Conservation (phyloP, 2,329 filamentous ascomycete genomes). For the Stagonosporopsis tanaceti region DNA sequence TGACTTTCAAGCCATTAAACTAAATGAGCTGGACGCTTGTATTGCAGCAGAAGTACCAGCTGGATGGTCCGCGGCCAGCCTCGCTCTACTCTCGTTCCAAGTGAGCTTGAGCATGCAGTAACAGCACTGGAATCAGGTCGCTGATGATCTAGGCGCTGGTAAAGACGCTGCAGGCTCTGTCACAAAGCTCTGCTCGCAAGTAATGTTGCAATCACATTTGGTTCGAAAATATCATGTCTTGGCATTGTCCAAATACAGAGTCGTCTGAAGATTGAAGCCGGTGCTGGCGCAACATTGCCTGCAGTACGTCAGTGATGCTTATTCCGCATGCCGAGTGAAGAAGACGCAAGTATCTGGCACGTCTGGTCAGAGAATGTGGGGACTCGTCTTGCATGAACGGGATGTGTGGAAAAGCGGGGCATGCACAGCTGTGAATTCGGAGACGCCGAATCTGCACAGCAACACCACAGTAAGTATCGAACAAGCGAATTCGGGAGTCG, state of each 20-base stretch:
- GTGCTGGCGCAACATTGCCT: neutral
- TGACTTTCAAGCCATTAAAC: neutral
- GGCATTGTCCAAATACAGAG: constrained; percentile 8
- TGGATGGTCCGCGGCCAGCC: neutral
- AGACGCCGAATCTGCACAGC: neutral
- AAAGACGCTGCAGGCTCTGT: neutral
- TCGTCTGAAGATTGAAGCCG: neutral
- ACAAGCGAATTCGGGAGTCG: neutral
- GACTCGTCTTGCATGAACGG: neutral
- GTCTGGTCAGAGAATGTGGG: neutral
- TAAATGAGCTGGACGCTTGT: neutral
- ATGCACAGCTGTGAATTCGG: neutral
- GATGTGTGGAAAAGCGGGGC: neutral
- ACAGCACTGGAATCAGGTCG: neutral
- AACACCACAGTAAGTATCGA: neutral
- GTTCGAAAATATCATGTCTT: neutral
- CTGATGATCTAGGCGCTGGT: neutral
- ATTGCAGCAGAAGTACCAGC: neutral
- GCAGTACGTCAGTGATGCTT: neutral
- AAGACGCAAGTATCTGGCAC: neutral
- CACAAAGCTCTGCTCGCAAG: neutral
- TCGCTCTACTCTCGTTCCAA: neutral
- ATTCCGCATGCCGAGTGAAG: neutral
- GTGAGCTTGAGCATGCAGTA: neutral
- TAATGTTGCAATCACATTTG: neutral